phyloP scores from a whole-genome alignment of 2,329 filamentous ascomycete species.

The Gremmenia infestans region DNA sequence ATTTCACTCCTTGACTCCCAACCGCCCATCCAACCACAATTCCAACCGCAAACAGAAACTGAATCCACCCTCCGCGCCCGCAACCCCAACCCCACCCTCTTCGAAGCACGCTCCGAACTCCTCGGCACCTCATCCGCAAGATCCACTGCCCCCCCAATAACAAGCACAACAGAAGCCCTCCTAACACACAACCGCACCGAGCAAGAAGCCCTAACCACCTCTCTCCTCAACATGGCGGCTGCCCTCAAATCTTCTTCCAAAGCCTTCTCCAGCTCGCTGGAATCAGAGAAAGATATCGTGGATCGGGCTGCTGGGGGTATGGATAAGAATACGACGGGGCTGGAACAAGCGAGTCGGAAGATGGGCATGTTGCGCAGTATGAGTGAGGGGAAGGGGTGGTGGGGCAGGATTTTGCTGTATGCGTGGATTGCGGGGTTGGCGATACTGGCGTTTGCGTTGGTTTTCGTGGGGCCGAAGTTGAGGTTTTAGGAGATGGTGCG shows the following conservation, averaged over 20 bases:
- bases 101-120: slow-evolving; percentile 13
- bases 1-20: not conserved
- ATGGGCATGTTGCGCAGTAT: slow-evolving; percentile 76
- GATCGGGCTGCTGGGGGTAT: slow-evolving; percentile 68
- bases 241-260: slow-evolving; percentile 72
- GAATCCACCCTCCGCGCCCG: slow-evolving; percentile 23
- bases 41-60: slow-evolving; percentile 3
- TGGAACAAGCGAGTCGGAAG: slow-evolving; percentile 69
- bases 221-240: slow-evolving; percentile 74
- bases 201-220: slow-evolving; percentile 76
- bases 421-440: slow-evolving; percentile 78
- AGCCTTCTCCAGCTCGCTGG: slow-evolving; percentile 62
- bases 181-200: slow-evolving; percentile 73
- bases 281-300: slow-evolving; percentile 66
- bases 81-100: slow-evolving; percentile 8
- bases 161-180: slow-evolving; percentile 61
- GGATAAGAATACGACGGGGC: slow-evolving; percentile 67
- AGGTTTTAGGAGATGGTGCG: slow-evolving; percentile 55
- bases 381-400: slow-evolving; percentile 86
- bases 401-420: slow-evolving; percentile 78
- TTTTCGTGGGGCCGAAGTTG: slow-evolving; percentile 83
- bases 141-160: slow-evolving; percentile 39
- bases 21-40: slow-evolving; percentile 1
- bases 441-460: slow-evolving; percentile 70
- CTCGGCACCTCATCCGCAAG: slow-evolving; percentile 22